Conservation (phyloP, 495 filamentous ascomycete species). For the Penicillium lividum region DNA sequence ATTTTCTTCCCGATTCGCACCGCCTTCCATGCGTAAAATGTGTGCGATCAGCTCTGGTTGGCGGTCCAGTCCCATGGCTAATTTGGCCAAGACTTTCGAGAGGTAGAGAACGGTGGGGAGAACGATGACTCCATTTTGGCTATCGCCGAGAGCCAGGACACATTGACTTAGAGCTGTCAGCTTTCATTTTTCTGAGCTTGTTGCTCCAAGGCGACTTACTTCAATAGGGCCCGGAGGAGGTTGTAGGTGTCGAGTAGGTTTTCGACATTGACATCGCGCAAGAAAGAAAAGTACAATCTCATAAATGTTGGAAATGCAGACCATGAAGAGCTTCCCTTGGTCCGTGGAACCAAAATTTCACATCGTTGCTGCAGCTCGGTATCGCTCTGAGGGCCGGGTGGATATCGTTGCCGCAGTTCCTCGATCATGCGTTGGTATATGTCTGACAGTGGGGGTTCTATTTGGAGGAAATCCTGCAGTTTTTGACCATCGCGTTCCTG, state of each 20-base stretch:
- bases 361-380: slow-evolving; percentile 59
- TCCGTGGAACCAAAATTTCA: slow-evolving; percentile 56
- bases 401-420: slow-evolving; percentile 63
- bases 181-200: neutral
- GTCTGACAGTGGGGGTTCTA: slow-evolving; percentile 65
- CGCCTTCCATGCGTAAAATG: slow-evolving; percentile 52
- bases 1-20: slow-evolving; percentile 52
- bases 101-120: slow-evolving; percentile 76
- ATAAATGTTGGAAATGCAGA: slow-evolving; percentile 73
- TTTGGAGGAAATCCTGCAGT: slow-evolving; percentile 58
- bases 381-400: slow-evolving; percentile 47
- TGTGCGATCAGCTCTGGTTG: slow-evolving; percentile 67
- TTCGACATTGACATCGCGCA: slow-evolving; percentile 73
- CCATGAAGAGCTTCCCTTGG: slow-evolving; percentile 67
- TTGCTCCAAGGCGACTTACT: slow-evolving; percentile 50
- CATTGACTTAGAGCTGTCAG: slow-evolving; percentile 53
- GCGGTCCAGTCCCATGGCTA: slow-evolving; percentile 79
- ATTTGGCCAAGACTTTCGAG: slow-evolving; percentile 70
- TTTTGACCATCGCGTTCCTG: slow-evolving; percentile 53
- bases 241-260: slow-evolving; percentile 76
- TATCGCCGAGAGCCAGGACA: slow-evolving; percentile 76
- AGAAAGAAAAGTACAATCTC: slow-evolving; percentile 74
- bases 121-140: slow-evolving; percentile 73
- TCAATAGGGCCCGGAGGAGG: slow-evolving; percentile 66
- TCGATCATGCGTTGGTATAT: slow-evolving; percentile 66